Evolutionary conservation across 352 stramenopile genomes (phyloP).

Genomic region (Phytopythium boreale): DNA sequence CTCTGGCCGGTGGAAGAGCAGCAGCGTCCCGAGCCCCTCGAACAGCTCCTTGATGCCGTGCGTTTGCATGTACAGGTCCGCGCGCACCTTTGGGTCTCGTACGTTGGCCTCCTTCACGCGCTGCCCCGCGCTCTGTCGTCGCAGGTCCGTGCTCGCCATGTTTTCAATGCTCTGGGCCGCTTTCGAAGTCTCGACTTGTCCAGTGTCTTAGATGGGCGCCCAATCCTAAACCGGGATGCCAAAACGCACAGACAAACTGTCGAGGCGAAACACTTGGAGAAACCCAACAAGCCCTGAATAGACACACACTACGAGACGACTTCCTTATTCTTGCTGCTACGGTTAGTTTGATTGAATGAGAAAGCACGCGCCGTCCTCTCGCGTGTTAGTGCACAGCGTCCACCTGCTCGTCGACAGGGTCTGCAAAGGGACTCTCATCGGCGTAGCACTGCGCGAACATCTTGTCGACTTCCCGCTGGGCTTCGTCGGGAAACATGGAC

Average conservation of each 20-base stretch:
- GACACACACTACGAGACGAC: no score
- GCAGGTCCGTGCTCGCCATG: neutral
- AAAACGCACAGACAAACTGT: conserved; percentile 1
- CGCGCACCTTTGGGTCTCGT: conserved; percentile 63
- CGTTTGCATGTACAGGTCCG: conserved; percentile 58
- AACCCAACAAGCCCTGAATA: neutral
- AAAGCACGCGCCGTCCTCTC: neutral
- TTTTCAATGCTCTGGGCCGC: neutral
- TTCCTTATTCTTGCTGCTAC: neutral
- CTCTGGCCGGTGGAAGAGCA: conserved; percentile 61
- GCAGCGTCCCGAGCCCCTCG: conserved; percentile 50
- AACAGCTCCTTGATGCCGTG: conserved; percentile 72
- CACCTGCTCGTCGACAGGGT: neutral
- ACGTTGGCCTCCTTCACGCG: conserved; percentile 30
- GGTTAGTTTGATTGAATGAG: neutral
- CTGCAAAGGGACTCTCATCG: conserved; percentile 61
- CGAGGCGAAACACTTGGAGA: neutral
- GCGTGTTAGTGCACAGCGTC: conserved; percentile 3
- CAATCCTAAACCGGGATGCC: neutral
- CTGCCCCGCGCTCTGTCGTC: neutral
- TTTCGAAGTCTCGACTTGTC: neutral
- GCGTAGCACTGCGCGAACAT: conserved; percentile 79
- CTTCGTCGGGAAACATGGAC: conserved; percentile 79
- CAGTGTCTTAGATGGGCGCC: neutral
- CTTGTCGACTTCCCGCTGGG: conserved; percentile 60